phyloP scores from a whole-genome alignment of 192 early-diverging fungal species.

The Piromyces sp. region DNA sequence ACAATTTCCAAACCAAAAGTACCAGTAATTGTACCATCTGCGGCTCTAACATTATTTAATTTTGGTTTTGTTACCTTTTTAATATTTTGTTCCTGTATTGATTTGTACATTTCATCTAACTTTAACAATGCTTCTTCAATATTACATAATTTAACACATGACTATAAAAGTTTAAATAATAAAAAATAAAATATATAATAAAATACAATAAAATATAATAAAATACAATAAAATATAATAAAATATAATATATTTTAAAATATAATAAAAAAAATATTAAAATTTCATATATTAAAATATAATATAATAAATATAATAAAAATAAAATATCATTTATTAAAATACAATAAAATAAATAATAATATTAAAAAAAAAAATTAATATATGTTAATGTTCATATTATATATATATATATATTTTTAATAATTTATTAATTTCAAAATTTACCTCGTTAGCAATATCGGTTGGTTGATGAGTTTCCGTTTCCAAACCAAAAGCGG shows the following conservation, averaged over 20 bases:
- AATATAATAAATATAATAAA: too few species aligned
- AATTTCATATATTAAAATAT: too few species aligned
- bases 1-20: constrained; percentile 15
- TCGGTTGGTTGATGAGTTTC: constrained; percentile 19
- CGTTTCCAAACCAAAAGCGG: constrained; percentile 4
- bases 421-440: too few species aligned
- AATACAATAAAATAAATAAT: too few species aligned
- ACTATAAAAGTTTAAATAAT: constrained; percentile 18
- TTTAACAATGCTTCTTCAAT: constrained; percentile 30
- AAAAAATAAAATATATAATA: constrained; percentile 1
- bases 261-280: too few species aligned
- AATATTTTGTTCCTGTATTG: constrained; percentile 20
- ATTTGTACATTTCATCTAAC: constrained; percentile 28
- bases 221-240: too few species aligned
- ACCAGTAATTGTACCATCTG: constrained; percentile 6
- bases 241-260: too few species aligned
- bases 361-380: too few species aligned
- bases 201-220: neutral
- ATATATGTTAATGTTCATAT: too few species aligned
- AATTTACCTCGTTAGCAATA: constrained; percentile 20
- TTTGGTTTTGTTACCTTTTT: constrained; percentile 2
- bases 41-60: neutral
- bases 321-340: too few species aligned
- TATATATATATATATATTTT: neutral
- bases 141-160: constrained; percentile 38